These are phyloP conservation scores for Acanthamoeba triangularis DNA, from an alignment of 208 protist species.

Conservation along the genomic window DNA sequence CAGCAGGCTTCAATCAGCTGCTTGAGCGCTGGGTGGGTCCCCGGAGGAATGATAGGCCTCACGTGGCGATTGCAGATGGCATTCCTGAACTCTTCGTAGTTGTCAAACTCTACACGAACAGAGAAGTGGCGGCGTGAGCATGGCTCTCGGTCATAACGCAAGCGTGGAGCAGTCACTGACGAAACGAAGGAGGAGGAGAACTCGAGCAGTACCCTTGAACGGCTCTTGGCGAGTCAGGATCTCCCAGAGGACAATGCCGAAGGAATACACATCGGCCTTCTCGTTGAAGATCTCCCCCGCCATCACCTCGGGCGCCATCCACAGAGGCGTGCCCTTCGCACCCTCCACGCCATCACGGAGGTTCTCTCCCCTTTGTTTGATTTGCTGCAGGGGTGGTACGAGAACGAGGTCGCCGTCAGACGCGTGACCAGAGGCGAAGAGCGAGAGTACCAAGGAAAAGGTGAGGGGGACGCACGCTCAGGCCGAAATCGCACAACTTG, in stretches of 20 bases:
- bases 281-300: slow-evolving; percentile 85
- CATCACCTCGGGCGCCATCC: slow-evolving; percentile 90
- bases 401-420: not conserved
- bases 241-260: slow-evolving; percentile 89
- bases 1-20: slow-evolving; percentile 82
- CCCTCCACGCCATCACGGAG: slow-evolving; percentile 85
- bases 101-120: slow-evolving; percentile 31
- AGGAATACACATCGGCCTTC: slow-evolving; percentile 90
- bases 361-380: slow-evolving; percentile 86
- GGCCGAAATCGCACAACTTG: slow-evolving; percentile 74
- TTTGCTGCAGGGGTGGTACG: slow-evolving; percentile 73
- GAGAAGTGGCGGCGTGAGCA: not conserved
- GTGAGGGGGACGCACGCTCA: not conserved
- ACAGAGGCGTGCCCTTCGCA: slow-evolving; percentile 87
- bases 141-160: not conserved
- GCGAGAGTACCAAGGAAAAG: not conserved
- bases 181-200: not conserved
- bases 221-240: slow-evolving; percentile 86
- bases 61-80: slow-evolving; percentile 81
- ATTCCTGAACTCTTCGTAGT: slow-evolving; percentile 73
- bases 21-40: slow-evolving; percentile 77
- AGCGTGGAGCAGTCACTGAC: not conserved
- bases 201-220: slow-evolving; percentile 82
- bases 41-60: slow-evolving; percentile 80
- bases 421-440: too few species aligned